Base-by-base conservation (phyloP, 2,329 filamentous ascomycete species). In the Aschersonia sp. region DNA sequence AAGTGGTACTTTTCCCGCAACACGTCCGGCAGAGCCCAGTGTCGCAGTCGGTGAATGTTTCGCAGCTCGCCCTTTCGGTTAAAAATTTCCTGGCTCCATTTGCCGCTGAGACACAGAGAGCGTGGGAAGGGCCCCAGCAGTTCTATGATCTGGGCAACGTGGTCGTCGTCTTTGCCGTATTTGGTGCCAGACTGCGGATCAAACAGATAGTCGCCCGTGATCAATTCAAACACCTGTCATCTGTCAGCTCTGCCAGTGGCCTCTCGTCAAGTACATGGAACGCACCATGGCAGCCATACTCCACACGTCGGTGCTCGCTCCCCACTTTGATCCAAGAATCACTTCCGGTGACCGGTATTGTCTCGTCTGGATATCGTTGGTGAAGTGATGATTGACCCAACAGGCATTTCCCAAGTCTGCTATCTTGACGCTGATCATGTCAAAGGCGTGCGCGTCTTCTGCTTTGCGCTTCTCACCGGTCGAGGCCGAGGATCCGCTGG, bases 21-120 rank as follows among this genome's bases (percentile, higher is more conserved):
- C 1, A 98, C 92, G 58, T 97, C 90, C 0, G 89, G 80, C 5
- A 98, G 71, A 0, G 89, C 88, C 92, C 92, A 98, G 67, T 97
- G 90, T 46, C 92, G 84, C 53, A 98, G 76, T 43, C 92, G 80
- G 65, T 97, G 92, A 58, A 98, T 98, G 68, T 98, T 97, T 49
- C 92, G 86, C 39, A 98, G 77, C 63, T 98, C 92, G 56, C 92
- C 92, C 66, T 95, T 94, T 55, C 92, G 81, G 64, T 95, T 97
- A 73, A 98, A 98, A 53, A 98, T 98, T 64, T 97, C 92, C 65
- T 95, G 90, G 11, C 84, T 89, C 92, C 92, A 97, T 67, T 95
- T 95, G 46, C 92, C 92, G 1, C 85, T 84, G 47, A 95, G 76
- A 65, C 87, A 95, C 45, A 97, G 76, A 5, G 86, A 85, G 63